Evolutionary conservation across 1,139 yeast genomes (phyloP).

Genomic region (Lodderomyces oxycetoniae): DNA sequence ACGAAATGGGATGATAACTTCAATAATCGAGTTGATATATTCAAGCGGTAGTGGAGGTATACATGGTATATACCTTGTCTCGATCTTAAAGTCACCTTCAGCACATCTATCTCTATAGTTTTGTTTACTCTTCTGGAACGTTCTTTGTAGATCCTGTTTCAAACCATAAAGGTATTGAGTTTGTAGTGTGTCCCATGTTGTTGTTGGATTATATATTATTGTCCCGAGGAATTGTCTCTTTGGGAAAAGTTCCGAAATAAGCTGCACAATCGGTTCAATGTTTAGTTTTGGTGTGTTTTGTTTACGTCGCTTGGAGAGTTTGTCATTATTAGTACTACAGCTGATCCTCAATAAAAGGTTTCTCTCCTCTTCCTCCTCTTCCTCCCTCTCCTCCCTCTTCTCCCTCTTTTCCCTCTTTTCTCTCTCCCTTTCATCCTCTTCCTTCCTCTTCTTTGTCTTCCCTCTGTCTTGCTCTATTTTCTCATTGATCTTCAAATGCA

Average conservation of each 20-base stretch:
- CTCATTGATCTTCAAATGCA: too few relatives aligned
- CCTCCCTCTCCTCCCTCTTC: constrained; percentile 2
- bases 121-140: constrained; percentile 28
- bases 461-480: too few relatives aligned
- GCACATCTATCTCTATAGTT: constrained; percentile 22
- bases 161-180: constrained; percentile 33
- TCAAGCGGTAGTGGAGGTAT: constrained; percentile 48
- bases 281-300: constrained; percentile 27
- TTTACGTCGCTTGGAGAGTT: too few relatives aligned
- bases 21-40: constrained; percentile 56
- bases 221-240: constrained; percentile 56
- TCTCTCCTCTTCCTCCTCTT: neutral
- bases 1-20: constrained; percentile 58
- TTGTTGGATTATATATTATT: constrained; percentile 54
- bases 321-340: neutral
- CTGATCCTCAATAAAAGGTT: neutral
- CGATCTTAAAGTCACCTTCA: constrained; percentile 6
- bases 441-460: constrained; percentile 3
- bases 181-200: constrained; percentile 44
- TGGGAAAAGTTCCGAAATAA: constrained; percentile 41
- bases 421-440: constrained; percentile 3
- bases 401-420: constrained; percentile 3
- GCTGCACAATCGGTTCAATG: constrained; percentile 42
- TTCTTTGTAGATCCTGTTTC: constrained; percentile 30
- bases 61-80: constrained; percentile 31